phyloP scores from a whole-genome alignment of 169 alveolate species.

The Plasmodium relictum region DNA sequence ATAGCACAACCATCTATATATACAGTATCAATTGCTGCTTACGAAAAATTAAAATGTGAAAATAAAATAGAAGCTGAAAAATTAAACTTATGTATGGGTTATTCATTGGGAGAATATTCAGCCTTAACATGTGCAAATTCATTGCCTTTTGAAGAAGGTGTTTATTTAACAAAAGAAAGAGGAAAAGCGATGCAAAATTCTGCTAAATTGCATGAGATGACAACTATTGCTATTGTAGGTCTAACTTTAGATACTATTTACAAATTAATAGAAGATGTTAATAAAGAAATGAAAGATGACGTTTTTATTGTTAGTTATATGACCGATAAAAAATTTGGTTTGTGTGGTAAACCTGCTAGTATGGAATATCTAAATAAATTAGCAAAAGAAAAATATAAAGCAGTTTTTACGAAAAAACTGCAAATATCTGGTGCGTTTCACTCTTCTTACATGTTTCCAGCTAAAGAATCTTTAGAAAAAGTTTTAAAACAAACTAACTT shows the following conservation, averaged over 20 bases:
- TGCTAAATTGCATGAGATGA: slow-evolving; percentile 60
- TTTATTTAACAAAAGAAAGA: slow-evolving; percentile 77
- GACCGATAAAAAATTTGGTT: slow-evolving; percentile 74
- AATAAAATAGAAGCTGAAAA: slow-evolving; percentile 30
- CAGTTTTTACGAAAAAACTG: slow-evolving; percentile 63
- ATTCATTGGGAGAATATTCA: slow-evolving; percentile 82
- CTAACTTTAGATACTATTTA: slow-evolving; percentile 68
- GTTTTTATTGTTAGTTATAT: slow-evolving; percentile 76
- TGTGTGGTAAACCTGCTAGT: slow-evolving; percentile 71
- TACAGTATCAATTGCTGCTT: slow-evolving; percentile 82
- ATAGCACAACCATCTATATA: slow-evolving; percentile 83
- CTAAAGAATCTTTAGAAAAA: slow-evolving; percentile 68
- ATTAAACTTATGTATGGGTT: slow-evolving; percentile 79
- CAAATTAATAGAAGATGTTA: slow-evolving; percentile 64
- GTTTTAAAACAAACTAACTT: slow-evolving; percentile 47
- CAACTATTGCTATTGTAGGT: slow-evolving; percentile 81
- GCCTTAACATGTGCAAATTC: slow-evolving; percentile 81
- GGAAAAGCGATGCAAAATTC: slow-evolving; percentile 82
- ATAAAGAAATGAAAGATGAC: slow-evolving; percentile 56
- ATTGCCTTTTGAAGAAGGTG: slow-evolving; percentile 81
- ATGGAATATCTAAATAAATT: slow-evolving; percentile 67
- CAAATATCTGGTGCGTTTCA: slow-evolving; percentile 82
- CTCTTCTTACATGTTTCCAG: slow-evolving; percentile 79
- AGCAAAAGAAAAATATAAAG: slow-evolving; percentile 75
- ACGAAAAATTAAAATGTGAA: slow-evolving; percentile 73